A percentile compares a stretch with the other conserved stretches of the same genome.
phyloP scores from a whole-genome alignment of 768 basidiomycete species.

The Psilocybe cubensis region DNA sequence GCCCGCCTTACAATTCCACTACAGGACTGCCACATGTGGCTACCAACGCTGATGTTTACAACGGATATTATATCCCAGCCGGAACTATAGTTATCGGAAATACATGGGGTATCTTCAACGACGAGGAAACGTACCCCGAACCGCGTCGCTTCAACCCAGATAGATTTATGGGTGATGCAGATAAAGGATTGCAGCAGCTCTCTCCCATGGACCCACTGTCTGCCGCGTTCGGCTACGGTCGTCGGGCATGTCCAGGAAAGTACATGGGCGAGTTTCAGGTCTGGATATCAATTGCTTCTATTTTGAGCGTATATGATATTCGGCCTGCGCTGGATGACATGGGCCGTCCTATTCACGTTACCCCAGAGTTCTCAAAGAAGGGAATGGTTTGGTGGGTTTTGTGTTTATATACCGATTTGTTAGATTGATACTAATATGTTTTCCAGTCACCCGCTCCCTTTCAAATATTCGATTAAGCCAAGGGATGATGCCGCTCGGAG shows the following conservation, averaged over 20 bases:
- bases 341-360: slow-evolving; percentile 30
- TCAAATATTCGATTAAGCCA: slow-evolving; percentile 17
- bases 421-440: background rate
- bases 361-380: slow-evolving; percentile 34
- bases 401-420: background rate
- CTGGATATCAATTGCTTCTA: slow-evolving; percentile 46
- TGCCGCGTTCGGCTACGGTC: slow-evolving; percentile 42
- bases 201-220: slow-evolving; percentile 37
- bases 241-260: slow-evolving; percentile 49
- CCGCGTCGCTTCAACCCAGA: slow-evolving; percentile 52
- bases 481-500: slow-evolving; percentile 28
- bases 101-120: slow-evolving; percentile 48
- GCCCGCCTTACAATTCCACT: background rate
- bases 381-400: slow-evolving; percentile 44
- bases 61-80: slow-evolving; percentile 27
- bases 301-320: slow-evolving; percentile 43
- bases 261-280: slow-evolving; percentile 45
- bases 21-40: slow-evolving; percentile 17
- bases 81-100: slow-evolving; percentile 30
- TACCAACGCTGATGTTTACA: slow-evolving; percentile 23
- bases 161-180: slow-evolving; percentile 37
- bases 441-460: background rate
- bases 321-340: slow-evolving; percentile 35
- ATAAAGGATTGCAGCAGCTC: slow-evolving; percentile 24
- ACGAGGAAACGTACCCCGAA: slow-evolving; percentile 45